Evolutionary conservation across 2,329 filamentous ascomycete species (phyloP).

Genomic region (Ophiostoma novo-ulmi): DNA sequence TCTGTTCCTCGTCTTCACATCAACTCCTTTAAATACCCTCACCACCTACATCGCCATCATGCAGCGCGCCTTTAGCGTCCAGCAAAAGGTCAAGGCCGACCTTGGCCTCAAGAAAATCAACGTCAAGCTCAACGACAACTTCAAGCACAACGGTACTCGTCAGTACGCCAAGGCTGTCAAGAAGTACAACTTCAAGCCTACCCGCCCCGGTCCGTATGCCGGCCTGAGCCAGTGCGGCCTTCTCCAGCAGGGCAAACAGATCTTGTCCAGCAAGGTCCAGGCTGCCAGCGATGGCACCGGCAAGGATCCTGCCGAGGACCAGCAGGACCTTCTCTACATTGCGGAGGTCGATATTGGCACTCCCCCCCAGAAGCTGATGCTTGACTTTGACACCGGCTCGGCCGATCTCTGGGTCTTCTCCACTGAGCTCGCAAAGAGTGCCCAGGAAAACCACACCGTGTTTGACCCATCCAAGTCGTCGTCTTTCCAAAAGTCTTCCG

Average conservation of each 20-base stretch:
- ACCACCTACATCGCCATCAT: conserved; percentile 29
- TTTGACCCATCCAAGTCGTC: conserved; percentile 58
- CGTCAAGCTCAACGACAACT: conserved; percentile 54
- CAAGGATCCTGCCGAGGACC: conserved; percentile 55
- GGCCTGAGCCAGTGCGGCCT: conserved; percentile 46
- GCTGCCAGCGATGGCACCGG: conserved; percentile 38
- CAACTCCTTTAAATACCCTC: neutral
- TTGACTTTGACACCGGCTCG: conserved; percentile 68
- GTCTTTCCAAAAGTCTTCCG: conserved; percentile 48
- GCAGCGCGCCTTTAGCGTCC: conserved; percentile 35
- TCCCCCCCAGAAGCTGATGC: conserved; percentile 54
- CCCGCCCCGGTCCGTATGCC: conserved; percentile 53
- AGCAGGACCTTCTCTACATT: conserved; percentile 62
- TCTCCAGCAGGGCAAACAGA: conserved; percentile 24
- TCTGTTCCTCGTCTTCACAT: neutral
- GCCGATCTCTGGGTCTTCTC: conserved; percentile 64
- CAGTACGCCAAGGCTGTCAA: conserved; percentile 58
- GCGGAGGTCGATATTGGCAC: conserved; percentile 60
- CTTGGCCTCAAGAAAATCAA: conserved; percentile 43
- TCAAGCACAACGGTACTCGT: conserved; percentile 55
- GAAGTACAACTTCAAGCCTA: conserved; percentile 43
- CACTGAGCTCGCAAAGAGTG: conserved; percentile 40
- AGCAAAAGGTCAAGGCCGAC: conserved; percentile 36
- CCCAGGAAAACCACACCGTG: conserved; percentile 45
- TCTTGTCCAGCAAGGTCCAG: neutral